Evolutionary conservation across 2,329 filamentous ascomycete species (phyloP), one percentile per base, ranked within the genome.

Genomic region (Epichloe scottii): DNA sequence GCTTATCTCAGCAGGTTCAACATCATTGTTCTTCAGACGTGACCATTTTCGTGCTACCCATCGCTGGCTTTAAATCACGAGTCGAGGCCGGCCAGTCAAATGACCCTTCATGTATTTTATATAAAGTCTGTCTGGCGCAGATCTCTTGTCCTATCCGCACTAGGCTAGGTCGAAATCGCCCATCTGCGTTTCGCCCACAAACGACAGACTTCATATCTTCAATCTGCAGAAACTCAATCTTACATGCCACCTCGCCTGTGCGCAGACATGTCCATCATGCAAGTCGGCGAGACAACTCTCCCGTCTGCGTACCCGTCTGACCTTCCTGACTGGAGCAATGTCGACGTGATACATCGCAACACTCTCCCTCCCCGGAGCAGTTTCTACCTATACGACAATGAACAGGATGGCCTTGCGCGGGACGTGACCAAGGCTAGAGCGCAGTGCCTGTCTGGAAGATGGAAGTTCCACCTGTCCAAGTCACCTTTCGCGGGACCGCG

Each of bases 281-380:
- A 46, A 35, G 37, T 34, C 30, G 14, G 11, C 19, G 33, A 47
- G 37, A 38, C 40, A 33, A 23, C 10, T 12, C 23, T 49, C 10
- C 23, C 21, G 8, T 44, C 50, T 33, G 17, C 15, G 23, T 17
- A 21, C 7, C 34, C 52, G 37, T 12, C 37, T 17, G 50, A 33
- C 14, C 42, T 39, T 5, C 78, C 78, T 0, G 79, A 84, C 60
- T 84, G 79, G 78, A 78, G 72, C 61, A 84, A 84, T 57, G 70
- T 81, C 51, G 60, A 71, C 4, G 68, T 84, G 33, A 68, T 84
- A 15, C 81, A 82, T 60, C 75, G 73, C 55, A 81, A 81, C 56
- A 79, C 76, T 1, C 68, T 84, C 5, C 67, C 75, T 8, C 74
- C 78, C 4, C 72, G 80, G 51, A 74, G 76, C 46, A 69, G 77